These are phyloP conservation scores for Bromus sterilis DNA, from an alignment of 176 grass and related monocot species.

Conservation along the genomic window DNA sequence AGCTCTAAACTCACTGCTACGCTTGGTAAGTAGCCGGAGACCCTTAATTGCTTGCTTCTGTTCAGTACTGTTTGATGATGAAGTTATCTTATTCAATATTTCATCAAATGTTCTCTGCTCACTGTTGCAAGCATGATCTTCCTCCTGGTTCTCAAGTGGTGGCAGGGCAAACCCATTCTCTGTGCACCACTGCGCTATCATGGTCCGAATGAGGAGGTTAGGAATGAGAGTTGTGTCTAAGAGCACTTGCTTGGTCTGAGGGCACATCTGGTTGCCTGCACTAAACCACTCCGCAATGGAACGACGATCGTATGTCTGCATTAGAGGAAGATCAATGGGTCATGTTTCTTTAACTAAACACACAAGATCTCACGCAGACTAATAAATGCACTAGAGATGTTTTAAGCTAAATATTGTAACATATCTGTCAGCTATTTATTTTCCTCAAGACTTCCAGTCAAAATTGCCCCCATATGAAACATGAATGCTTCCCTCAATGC, in stretches of 20 bases:
- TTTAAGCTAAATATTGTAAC: background rate
- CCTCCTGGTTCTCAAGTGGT: constrained; percentile 25
- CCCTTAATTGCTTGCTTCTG: constrained; percentile 60
- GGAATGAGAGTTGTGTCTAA: constrained; percentile 45
- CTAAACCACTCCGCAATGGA: constrained; percentile 70
- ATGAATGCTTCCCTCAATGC: background rate
- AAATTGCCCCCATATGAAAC: background rate
- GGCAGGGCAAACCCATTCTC: constrained; percentile 43
- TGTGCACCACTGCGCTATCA: constrained; percentile 67
- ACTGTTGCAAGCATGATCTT: constrained; percentile 33
- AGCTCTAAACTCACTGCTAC: constrained; percentile 58
- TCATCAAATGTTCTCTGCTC: constrained; percentile 38
- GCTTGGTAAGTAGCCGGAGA: constrained; percentile 59
- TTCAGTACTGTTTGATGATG: constrained; percentile 24
- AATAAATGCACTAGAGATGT: background rate
- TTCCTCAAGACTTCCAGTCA: background rate
- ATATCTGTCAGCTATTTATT: background rate
- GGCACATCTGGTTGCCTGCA: constrained; percentile 57
- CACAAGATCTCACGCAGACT: background rate
- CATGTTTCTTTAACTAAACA: background rate
- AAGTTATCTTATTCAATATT: constrained; percentile 62
- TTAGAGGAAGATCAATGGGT: constrained; percentile 1
- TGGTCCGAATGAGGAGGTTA: constrained; percentile 51
- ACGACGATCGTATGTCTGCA: constrained; percentile 76
- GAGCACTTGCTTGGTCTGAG: constrained; percentile 56